Evolutionary conservation across 176 grass and related monocot species (phyloP), one percentile per base, ranked within the genome.

Genomic region (Eremochloa ophiuroides): DNA sequence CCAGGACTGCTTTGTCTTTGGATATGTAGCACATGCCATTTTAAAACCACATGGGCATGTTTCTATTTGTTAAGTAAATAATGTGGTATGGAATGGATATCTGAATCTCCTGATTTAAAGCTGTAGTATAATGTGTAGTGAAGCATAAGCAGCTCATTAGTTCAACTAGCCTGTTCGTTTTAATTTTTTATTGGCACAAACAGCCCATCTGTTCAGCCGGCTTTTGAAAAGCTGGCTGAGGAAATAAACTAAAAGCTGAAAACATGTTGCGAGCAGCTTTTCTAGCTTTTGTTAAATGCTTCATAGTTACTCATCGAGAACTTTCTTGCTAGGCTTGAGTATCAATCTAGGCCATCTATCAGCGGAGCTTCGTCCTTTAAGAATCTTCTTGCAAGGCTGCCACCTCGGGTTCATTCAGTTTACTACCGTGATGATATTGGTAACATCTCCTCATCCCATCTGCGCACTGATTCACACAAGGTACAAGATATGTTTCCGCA

Each of bases 391-490:
- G 93, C 82, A 78, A 89, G 86, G 77, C 77, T 98, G 75, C 95
- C 95, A 44, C 86, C 92, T 84, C 88, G 90, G 58, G 88, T 94
- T 75, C 88, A 93, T 88, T 98, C 95, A 30, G 91, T 95, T 73
- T 98, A 95, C 62, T 98, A 95, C 86, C 93, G 95, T 79, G 95
- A 98, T 86, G 95, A 98, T 86, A 98, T 98, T 47, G 95, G 95
- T 50, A 98, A 98, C 71, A 98, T 98, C 65, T 98, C 95, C 10
- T 88, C 95, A 48, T 98, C 95, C 81, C 88, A 94, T 83, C 69
- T 98, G 39, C 94, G 95, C 74, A 88, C 51, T 39, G 92, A 89
- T 95, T 95, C 92, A 75, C 85, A 76, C 51, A 98, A 89, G 89
- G 95, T 98, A 91, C 55, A 44, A 0, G 3, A 46, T 66, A 70